phyloP scores from a whole-genome alignment of 164 flowering plant genomes.

The Berberis vulgaris region DNA sequence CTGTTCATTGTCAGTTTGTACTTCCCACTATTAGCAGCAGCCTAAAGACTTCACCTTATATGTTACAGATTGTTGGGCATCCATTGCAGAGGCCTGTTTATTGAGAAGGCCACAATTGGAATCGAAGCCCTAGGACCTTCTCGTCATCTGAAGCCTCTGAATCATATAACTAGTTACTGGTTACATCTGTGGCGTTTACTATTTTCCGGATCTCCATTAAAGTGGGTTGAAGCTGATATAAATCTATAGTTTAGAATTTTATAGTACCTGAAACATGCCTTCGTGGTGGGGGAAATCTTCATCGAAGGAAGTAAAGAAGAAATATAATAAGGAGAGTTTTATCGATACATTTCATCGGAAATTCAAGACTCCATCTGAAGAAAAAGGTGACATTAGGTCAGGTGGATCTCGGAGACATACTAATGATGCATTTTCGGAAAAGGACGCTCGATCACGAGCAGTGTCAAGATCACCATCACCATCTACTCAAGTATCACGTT shows the following conservation, averaged over 20 bases:
- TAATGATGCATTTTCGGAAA: slow-evolving; percentile 52
- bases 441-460: slow-evolving; percentile 47
- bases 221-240: neutral
- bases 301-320: slow-evolving; percentile 86
- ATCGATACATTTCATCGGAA: slow-evolving; percentile 62
- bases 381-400: slow-evolving; percentile 37
- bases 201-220: neutral
- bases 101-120: too few relatives aligned
- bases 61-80: too few relatives aligned
- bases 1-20: too few relatives aligned
- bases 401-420: slow-evolving; percentile 49
- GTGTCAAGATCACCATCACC: slow-evolving; percentile 77
- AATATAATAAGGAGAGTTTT: slow-evolving; percentile 59
- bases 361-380: slow-evolving; percentile 51
- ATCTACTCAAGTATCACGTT: slow-evolving; percentile 61
- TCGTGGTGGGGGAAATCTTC: slow-evolving; percentile 88
- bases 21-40: too few relatives aligned
- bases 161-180: too few relatives aligned
- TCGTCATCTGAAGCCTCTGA: too few relatives aligned
- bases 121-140: too few relatives aligned
- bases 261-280: slow-evolving; percentile 18
- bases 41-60: too few relatives aligned
- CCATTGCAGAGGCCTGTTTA: too few relatives aligned
- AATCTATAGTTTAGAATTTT: neutral
- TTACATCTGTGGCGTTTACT: neutral